Percentiles rank a stretch among this genome's conserved stretches.
Conservation (phyloP, 75 land plant species). For the Sequoia sempervirens region DNA sequence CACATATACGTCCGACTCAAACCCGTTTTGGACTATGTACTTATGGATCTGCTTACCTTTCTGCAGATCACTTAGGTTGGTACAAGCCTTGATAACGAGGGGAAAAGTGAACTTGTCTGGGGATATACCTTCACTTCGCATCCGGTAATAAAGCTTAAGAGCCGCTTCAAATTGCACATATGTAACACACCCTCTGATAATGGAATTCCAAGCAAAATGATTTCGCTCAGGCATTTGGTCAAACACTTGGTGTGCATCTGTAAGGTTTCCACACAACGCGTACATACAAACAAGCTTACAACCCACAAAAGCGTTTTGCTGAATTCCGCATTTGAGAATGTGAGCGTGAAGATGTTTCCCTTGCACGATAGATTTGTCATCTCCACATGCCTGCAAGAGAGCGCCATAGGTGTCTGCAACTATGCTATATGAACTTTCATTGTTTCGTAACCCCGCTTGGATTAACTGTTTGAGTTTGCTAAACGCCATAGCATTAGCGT, state of each 20-base stretch:
- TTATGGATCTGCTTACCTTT: constrained; percentile 49
- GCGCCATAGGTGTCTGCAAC: neutral
- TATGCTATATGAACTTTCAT: too few relatives aligned
- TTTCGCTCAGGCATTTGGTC: constrained; percentile 39
- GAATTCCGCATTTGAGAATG: constrained; percentile 15
- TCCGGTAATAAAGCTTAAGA: constrained; percentile 24
- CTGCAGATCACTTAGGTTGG: constrained; percentile 23
- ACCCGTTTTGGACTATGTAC: constrained; percentile 16
- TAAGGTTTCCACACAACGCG: constrained; percentile 21
- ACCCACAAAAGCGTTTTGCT: constrained; percentile 15
- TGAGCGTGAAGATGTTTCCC: constrained; percentile 40
- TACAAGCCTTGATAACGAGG: constrained; percentile 55
- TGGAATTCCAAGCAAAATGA: constrained; percentile 46
- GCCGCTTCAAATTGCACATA: constrained; percentile 38
- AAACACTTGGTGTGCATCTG: constrained; percentile 39
- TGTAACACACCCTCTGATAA: constrained; percentile 56
- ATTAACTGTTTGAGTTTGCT: too few relatives aligned
- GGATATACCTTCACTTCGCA: constrained; percentile 27
- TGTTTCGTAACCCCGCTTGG: too few relatives aligned
- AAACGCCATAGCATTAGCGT: too few relatives aligned
- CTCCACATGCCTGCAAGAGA: neutral
- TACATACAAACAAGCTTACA: constrained; percentile 49
- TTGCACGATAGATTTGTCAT: neutral
- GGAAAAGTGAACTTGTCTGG: constrained; percentile 63
- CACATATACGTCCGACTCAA: constrained; percentile 45